phyloP scores from a whole-genome alignment of 2,329 filamentous ascomycete genomes.

The Botrytis fabae region DNA sequence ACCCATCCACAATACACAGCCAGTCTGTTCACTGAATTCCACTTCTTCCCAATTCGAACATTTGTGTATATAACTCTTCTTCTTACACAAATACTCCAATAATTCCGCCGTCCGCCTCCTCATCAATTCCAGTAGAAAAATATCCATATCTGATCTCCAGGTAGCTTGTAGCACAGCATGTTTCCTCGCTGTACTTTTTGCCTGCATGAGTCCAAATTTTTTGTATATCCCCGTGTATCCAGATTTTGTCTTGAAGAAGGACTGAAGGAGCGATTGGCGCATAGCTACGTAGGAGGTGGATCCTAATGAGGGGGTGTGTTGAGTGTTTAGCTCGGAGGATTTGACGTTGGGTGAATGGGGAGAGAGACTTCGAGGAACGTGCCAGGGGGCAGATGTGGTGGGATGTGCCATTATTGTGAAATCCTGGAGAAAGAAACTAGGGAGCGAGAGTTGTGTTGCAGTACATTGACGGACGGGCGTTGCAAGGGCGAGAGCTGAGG shows the following conservation, averaged over 20 bases:
- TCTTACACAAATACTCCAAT: constrained; percentile 45
- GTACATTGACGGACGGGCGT: constrained; percentile 59
- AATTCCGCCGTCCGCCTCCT: constrained; percentile 49
- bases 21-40: constrained; percentile 40
- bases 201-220: not conserved
- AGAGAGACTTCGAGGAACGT: constrained; percentile 50
- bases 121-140: constrained; percentile 52
- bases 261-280: constrained; percentile 19
- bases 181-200: not conserved
- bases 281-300: constrained; percentile 24
- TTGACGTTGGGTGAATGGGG: not conserved
- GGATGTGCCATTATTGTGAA: constrained; percentile 60
- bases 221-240: not conserved
- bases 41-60: constrained; percentile 48
- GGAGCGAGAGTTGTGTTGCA: constrained; percentile 51
- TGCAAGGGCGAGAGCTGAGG: constrained; percentile 56
- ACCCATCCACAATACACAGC: constrained; percentile 36
- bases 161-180: constrained; percentile 24
- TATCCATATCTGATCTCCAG: constrained; percentile 59
- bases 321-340: not conserved
- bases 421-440: constrained; percentile 62
- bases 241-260: not conserved
- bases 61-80: constrained; percentile 47
- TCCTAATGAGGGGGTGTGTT: constrained; percentile 15
- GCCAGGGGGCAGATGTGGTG: constrained; percentile 54